A percentile compares a stretch with the other conserved stretches of the same genome.
Evolutionary conservation across 2,329 filamentous ascomycete genomes (phyloP).

Genomic region (Orbilia quercus): DNA sequence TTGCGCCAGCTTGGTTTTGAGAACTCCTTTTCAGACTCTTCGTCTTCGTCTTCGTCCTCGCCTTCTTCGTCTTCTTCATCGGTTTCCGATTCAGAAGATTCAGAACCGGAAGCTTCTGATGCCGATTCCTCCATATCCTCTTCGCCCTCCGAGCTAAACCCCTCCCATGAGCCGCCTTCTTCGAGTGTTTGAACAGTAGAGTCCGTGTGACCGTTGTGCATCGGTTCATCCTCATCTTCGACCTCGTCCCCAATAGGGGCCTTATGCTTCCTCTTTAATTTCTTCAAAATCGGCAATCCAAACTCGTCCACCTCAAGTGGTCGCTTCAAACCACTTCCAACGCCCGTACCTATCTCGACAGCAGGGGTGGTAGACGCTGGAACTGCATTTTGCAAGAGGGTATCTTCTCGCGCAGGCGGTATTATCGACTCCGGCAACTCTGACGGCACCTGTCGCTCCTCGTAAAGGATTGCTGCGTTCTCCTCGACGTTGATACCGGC

Average conservation of each 20-base stretch:
- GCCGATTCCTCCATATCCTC: slow-evolving; percentile 8
- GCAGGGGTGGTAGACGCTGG: background rate
- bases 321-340: slow-evolving; percentile 85
- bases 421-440: slow-evolving; percentile 48
- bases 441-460: slow-evolving; percentile 60
- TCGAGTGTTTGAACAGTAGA: slow-evolving; percentile 59
- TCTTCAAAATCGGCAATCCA: slow-evolving; percentile 83
- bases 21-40: too few species aligned
- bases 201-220: slow-evolving; percentile 57
- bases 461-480: slow-evolving; percentile 69
- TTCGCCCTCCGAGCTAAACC: slow-evolving; percentile 57
- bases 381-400: slow-evolving; percentile 35
- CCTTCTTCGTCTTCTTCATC: slow-evolving; percentile 30
- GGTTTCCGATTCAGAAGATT: slow-evolving; percentile 3
- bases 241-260: slow-evolving; percentile 60
- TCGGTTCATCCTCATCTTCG: slow-evolving; percentile 62
- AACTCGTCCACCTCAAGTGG: slow-evolving; percentile 82
- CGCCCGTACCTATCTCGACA: slow-evolving; percentile 56
- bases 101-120: slow-evolving; percentile 5
- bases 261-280: slow-evolving; percentile 77
- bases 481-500: slow-evolving; percentile 69
- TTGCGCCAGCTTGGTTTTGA: slow-evolving; percentile 61
- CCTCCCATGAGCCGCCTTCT: slow-evolving; percentile 61
- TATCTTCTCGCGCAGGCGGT: slow-evolving; percentile 12
- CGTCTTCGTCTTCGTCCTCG: slow-evolving; percentile 64